A percentile compares a stretch with the other conserved stretches of the same genome.
These are phyloP conservation scores for Allantophomopsis lycopodina DNA, from an alignment of 2,329 filamentous ascomycete genomes.

Conservation along the genomic window DNA sequence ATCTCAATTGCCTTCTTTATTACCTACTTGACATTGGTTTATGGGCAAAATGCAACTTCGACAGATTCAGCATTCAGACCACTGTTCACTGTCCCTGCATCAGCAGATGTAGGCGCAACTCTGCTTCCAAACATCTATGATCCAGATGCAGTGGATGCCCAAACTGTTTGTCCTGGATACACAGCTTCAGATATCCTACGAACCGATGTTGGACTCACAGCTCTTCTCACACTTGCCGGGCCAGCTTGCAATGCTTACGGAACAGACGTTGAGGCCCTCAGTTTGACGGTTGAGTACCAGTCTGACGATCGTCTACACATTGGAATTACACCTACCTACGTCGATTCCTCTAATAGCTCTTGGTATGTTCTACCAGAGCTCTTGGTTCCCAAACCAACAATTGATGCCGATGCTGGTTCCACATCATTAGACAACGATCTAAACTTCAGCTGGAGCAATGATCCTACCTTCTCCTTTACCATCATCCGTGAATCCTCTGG, in stretches of 20 bases:
- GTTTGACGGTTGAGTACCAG: conserved; percentile 34
- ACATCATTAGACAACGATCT: conserved; percentile 24
- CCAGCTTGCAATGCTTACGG: conserved; percentile 42
- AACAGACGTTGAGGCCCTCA: conserved; percentile 37
- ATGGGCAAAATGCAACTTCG: background rate
- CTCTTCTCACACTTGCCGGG: conserved; percentile 41
- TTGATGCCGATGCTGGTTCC: conserved; percentile 23
- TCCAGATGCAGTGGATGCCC: conserved; percentile 1
- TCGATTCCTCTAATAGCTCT: conserved; percentile 26
- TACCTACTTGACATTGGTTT: background rate
- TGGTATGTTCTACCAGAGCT: conserved; percentile 49
- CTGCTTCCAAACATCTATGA: conserved; percentile 1
- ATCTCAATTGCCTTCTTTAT: background rate
- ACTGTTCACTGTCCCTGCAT: conserved; percentile 32
- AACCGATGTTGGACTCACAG: conserved; percentile 29
- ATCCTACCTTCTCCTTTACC: conserved; percentile 45
- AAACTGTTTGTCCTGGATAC: conserved; percentile 31
- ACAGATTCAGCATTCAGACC: conserved; percentile 2
- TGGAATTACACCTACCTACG: conserved; percentile 43
- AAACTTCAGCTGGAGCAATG: conserved; percentile 34
- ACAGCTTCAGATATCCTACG: conserved; percentile 29
- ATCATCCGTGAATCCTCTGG: conserved; percentile 32
- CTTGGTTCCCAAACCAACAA: conserved; percentile 36
- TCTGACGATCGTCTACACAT: conserved; percentile 47
- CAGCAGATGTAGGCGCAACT: conserved; percentile 40